Conservation (phyloP, 2,329 filamentous ascomycete genomes). For the Sphaerulina musiva region DNA sequence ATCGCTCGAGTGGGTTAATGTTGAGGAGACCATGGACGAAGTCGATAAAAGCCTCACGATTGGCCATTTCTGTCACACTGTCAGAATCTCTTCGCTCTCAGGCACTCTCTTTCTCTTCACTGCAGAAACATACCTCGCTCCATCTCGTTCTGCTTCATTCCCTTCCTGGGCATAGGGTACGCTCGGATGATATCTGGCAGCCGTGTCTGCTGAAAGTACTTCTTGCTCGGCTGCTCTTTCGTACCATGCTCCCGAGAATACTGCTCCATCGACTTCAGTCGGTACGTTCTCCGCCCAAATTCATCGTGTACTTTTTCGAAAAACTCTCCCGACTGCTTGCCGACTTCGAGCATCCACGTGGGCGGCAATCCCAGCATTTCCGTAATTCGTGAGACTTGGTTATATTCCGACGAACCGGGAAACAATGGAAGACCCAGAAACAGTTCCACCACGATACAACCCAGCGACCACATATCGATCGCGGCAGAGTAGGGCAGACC, state of each 20-base stretch:
- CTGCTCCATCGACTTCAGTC: constrained; percentile 95
- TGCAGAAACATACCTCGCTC: constrained; percentile 67
- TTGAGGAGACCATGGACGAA: constrained; percentile 90
- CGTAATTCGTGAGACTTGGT: constrained; percentile 92
- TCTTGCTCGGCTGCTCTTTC: constrained; percentile 98
- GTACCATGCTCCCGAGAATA: constrained; percentile 92
- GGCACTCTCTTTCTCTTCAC: neutral
- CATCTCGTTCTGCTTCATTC: constrained; percentile 96
- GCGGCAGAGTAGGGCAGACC: constrained; percentile 95
- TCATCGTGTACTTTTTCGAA: constrained; percentile 92
- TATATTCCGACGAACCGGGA: constrained; percentile 96
- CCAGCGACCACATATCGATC: constrained; percentile 99
- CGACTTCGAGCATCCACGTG: constrained; percentile 99
- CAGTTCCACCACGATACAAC: constrained; percentile 95
- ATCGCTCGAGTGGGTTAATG: constrained; percentile 91
- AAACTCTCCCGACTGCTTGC: constrained; percentile 94
- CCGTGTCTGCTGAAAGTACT: constrained; percentile 93
- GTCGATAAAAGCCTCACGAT: constrained; percentile 93
- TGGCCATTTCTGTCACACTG: constrained; percentile 77
- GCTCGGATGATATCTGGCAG: constrained; percentile 95
- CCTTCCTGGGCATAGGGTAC: constrained; percentile 97
- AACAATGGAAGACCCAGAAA: constrained; percentile 93
- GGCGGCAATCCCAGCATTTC: constrained; percentile 97
- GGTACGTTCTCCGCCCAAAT: constrained; percentile 82
- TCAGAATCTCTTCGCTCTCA: constrained; percentile 10